These are phyloP conservation scores for Backusella parvicylindrica DNA, from an alignment of 192 early-diverging fungal genomes.

Conservation along the genomic window DNA sequence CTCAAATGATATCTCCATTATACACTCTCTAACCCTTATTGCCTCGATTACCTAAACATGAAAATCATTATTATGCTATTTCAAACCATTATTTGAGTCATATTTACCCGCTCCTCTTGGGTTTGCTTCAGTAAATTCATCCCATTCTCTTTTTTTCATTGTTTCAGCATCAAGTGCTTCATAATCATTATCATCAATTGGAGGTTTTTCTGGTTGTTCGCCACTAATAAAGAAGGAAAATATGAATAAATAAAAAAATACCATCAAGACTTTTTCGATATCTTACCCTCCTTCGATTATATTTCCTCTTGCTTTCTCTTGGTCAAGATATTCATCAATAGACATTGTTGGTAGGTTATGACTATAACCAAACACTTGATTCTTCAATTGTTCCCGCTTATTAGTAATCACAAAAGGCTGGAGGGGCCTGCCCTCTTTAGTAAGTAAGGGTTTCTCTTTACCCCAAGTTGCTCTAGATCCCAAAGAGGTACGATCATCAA, in stretches of 20 bases:
- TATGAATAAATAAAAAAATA: not conserved
- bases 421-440: conserved; percentile 54
- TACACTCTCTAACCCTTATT: conserved; percentile 23
- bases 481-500: conserved; percentile 16
- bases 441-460: conserved; percentile 33
- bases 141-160: conserved; percentile 81
- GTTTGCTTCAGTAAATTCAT: conserved; percentile 85
- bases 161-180: conserved; percentile 82
- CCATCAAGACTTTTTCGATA: not conserved
- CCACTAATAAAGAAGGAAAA: conserved; percentile 21
- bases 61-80: not conserved
- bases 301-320: conserved; percentile 84
- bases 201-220: conserved; percentile 68
- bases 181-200: conserved; percentile 77
- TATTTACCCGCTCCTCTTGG: conserved; percentile 68
- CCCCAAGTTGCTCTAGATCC: conserved; percentile 6
- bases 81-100: not conserved
- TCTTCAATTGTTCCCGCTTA: conserved; percentile 64
- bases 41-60: conserved; percentile 19
- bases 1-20: too few species aligned
- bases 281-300: conserved; percentile 80
- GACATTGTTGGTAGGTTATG: conserved; percentile 94
- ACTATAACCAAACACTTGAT: conserved; percentile 78
- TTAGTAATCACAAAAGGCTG: conserved; percentile 89
- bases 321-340: conserved; percentile 90